Conservation (phyloP, 495 filamentous ascomycete species). For the Trichoderma erinaceum region DNA sequence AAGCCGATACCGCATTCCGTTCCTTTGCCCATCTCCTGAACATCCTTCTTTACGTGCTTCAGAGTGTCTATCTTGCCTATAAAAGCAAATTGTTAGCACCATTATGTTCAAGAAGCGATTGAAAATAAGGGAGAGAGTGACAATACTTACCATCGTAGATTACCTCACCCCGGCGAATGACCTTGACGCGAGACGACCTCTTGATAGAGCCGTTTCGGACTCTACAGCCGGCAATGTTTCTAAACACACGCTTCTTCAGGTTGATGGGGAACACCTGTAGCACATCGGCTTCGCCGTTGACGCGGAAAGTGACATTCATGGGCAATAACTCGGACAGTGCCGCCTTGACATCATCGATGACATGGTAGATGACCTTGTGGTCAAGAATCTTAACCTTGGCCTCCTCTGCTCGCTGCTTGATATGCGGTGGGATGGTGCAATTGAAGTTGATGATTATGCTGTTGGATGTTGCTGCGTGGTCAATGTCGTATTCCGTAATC, state of each 20-base stretch:
- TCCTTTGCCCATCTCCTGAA: conserved; percentile 81
- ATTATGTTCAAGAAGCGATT: conserved; percentile 14
- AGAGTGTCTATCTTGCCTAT: conserved; percentile 70
- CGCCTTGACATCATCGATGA: conserved; percentile 74
- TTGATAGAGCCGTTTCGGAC: conserved; percentile 73
- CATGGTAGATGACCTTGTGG: conserved; percentile 86
- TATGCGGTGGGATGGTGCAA: conserved; percentile 58
- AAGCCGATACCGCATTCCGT: conserved; percentile 90
- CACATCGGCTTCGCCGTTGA: conserved; percentile 85
- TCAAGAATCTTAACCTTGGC: conserved; percentile 71
- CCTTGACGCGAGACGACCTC: conserved; percentile 57
- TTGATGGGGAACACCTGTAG: conserved; percentile 78
- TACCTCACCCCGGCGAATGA: conserved; percentile 58
- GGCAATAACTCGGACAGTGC: conserved; percentile 61
- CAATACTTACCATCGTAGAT: conserved; percentile 70
- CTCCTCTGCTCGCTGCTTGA: conserved; percentile 60
- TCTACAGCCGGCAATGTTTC: conserved; percentile 78
- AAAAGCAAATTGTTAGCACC: conserved; percentile 16
- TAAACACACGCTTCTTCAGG: conserved; percentile 58
- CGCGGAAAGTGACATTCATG: conserved; percentile 55
- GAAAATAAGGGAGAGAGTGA: not conserved
- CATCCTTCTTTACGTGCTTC: conserved; percentile 89
- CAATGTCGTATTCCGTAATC: conserved; percentile 79
- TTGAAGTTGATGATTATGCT: conserved; percentile 82
- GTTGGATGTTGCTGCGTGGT: conserved; percentile 71